Conservation (phyloP, 768 basidiomycete species). For the Tulasnella sp. region DNA sequence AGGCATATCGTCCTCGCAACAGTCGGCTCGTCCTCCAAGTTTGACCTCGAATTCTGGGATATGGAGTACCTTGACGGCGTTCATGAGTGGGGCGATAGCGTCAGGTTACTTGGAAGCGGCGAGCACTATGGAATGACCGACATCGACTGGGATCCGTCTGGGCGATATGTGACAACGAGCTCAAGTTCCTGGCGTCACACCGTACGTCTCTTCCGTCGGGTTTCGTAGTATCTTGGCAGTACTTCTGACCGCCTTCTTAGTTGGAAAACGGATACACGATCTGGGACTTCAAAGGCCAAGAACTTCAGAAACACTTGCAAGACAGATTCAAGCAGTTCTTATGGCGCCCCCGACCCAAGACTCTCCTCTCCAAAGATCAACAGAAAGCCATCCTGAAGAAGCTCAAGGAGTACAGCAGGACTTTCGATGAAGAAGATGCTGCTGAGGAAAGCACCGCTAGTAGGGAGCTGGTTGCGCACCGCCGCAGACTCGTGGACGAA, state of each 20-base stretch:
- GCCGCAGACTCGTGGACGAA: constrained; percentile 91
- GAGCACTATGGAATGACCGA: constrained; percentile 98
- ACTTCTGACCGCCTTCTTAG: constrained; percentile 43
- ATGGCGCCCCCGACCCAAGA: constrained; percentile 94
- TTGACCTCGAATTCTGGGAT: constrained; percentile 98
- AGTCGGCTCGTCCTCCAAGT: constrained; percentile 91
- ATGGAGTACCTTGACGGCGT: constrained; percentile 70
- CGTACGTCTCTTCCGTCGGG: constrained; percentile 48
- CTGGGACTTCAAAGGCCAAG: constrained; percentile 98
- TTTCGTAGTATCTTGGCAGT: not conserved
- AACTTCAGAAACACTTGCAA: constrained; percentile 79
- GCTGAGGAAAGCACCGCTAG: constrained; percentile 92
- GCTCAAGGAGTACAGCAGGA: constrained; percentile 83
- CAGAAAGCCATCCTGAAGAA: constrained; percentile 83
- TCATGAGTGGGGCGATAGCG: constrained; percentile 75
- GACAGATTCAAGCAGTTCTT: constrained; percentile 99
- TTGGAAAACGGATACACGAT: constrained; percentile 94
- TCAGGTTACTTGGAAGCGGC: constrained; percentile 70
- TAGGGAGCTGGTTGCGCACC: constrained; percentile 84
- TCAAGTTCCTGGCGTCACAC: constrained; percentile 95
- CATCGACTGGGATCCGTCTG: constrained; percentile 97
- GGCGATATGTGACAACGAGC: constrained; percentile 86
- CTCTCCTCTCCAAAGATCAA: constrained; percentile 80
- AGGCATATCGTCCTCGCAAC: constrained; percentile 95
- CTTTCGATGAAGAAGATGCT: constrained; percentile 96